Evolutionary conservation across 805 yeast genomes (phyloP).

Genomic region (Sungouiella thailandica): DNA sequence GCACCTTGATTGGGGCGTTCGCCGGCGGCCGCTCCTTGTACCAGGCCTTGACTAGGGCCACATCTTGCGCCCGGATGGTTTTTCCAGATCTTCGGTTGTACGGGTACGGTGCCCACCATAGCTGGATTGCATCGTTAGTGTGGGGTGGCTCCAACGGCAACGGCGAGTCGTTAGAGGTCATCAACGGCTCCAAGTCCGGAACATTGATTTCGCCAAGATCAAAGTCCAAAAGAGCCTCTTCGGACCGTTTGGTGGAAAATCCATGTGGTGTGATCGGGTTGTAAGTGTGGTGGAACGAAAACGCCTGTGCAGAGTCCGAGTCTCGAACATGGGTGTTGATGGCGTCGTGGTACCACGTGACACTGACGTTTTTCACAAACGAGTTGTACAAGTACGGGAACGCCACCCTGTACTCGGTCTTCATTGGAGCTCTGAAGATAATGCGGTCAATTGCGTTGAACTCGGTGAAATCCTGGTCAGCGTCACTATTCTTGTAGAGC

Average conservation of each 20-base stretch:
- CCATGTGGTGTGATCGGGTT: constrained; percentile 46
- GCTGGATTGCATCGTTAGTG: constrained; percentile 47
- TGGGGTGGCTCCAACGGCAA: constrained; percentile 37
- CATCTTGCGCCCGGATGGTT: constrained; percentile 83
- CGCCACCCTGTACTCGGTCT: constrained; percentile 83
- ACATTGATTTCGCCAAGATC: constrained; percentile 24
- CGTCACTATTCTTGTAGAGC: constrained; percentile 54
- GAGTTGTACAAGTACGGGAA: constrained; percentile 83
- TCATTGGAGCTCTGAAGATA: constrained; percentile 69
- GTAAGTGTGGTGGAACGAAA: constrained; percentile 47
- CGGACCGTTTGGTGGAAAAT: constrained; percentile 17
- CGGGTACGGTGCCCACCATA: constrained; percentile 84
- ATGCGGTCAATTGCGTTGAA: constrained; percentile 86
- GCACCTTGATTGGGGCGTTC: constrained; percentile 66
- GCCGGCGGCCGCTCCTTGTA: constrained; percentile 64
- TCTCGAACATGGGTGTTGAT: constrained; percentile 35
- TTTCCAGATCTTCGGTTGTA: constrained; percentile 70
- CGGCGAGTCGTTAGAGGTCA: constrained; percentile 1
- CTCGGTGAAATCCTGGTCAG: constrained; percentile 68
- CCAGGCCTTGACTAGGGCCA: constrained; percentile 79
- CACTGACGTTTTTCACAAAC: constrained; percentile 57
- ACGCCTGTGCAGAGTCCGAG: constrained; percentile 37
- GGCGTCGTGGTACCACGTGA: constrained; percentile 64
- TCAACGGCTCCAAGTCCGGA: constrained; percentile 5
- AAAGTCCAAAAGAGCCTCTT: constrained; percentile 20